phyloP scores from a whole-genome alignment of 306 rosid species.

The Rosa persica region DNA sequence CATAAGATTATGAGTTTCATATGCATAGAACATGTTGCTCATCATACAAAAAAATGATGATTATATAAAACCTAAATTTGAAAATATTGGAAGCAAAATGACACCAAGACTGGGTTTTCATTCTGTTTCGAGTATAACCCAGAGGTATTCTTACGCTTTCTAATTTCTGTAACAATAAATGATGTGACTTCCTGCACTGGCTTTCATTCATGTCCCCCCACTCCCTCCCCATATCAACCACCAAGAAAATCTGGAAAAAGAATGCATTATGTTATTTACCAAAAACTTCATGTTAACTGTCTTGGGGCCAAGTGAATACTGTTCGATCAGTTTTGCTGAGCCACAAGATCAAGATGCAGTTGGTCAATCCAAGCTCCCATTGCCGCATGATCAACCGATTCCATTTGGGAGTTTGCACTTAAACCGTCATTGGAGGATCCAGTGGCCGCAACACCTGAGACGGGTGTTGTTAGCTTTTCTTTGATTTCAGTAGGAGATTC shows the following conservation, averaged over 20 bases:
- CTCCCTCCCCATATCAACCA: conserved; percentile 23
- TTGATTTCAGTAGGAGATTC: conserved; percentile 82
- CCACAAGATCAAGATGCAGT: conserved; percentile 69
- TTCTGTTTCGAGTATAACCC: conserved; percentile 29
- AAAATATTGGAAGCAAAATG: conserved; percentile 48
- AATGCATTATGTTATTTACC: conserved; percentile 42
- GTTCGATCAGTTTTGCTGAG: conserved; percentile 55
- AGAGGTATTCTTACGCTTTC: conserved; percentile 35
- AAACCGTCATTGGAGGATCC: conserved; percentile 45
- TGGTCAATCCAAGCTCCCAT: conserved; percentile 67
- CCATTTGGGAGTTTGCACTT: conserved; percentile 48
- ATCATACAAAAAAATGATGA: conserved; percentile 42
- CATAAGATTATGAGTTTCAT: conserved; percentile 34
- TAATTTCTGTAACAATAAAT: conserved; percentile 33
- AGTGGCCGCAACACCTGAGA: conserved; percentile 37
- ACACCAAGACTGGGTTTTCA: conserved; percentile 34
- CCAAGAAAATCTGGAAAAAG: conserved; percentile 43
- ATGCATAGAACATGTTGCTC: conserved; percentile 38
- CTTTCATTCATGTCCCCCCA: conserved; percentile 26
- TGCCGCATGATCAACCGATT: conserved; percentile 52
- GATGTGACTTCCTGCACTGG: conserved; percentile 22
- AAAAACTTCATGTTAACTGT: conserved; percentile 41
- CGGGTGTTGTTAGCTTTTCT: conserved; percentile 46
- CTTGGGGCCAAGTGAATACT: conserved; percentile 30
- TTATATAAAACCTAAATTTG: conserved; percentile 47